phyloP scores from a whole-genome alignment of 2,329 filamentous ascomycete genomes.

The Gliomastix tumulicola region DNA sequence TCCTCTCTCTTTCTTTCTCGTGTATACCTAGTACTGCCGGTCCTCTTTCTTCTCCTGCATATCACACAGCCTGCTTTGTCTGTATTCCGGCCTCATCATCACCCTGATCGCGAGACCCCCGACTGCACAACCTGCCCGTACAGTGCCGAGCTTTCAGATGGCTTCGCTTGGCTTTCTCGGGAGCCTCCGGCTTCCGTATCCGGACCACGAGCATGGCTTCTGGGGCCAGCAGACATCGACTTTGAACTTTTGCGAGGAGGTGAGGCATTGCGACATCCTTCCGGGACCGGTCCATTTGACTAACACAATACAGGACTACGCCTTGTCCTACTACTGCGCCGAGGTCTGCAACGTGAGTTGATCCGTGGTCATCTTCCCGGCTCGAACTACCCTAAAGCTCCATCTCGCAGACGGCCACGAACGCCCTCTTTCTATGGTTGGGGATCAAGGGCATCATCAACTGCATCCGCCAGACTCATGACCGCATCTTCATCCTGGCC shows the following conservation, averaged over 20 bases:
- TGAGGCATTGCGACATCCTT: constrained; percentile 28
- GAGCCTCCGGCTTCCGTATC: constrained; percentile 27
- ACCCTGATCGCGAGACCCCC: no score
- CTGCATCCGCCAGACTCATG: constrained; percentile 66
- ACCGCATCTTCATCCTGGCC: constrained; percentile 66
- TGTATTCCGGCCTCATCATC: no score
- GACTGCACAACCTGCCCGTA: no score
- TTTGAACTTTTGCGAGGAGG: constrained; percentile 77
- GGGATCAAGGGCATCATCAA: constrained; percentile 69
- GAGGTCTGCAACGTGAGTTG: constrained; percentile 63
- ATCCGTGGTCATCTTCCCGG: no score
- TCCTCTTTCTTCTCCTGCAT: no score
- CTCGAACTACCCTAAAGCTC: no score
- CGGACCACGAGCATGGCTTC: constrained; percentile 42
- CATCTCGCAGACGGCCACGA: constrained; percentile 64
- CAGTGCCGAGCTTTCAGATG: no score
- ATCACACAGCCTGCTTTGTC: no score
- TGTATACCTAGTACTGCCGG: no score
- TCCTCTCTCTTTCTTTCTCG: no score
- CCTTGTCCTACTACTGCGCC: constrained; percentile 67
- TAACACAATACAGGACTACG: constrained; percentile 41
- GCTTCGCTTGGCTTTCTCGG: constrained; percentile 8
- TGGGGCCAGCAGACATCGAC: constrained; percentile 68
- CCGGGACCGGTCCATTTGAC: background rate
- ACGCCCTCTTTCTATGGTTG: constrained; percentile 73